Evolutionary conservation across 805 yeast species (phyloP), one percentile per base, ranked within the genome.

Genomic region (Ogataea siamensis): DNA sequence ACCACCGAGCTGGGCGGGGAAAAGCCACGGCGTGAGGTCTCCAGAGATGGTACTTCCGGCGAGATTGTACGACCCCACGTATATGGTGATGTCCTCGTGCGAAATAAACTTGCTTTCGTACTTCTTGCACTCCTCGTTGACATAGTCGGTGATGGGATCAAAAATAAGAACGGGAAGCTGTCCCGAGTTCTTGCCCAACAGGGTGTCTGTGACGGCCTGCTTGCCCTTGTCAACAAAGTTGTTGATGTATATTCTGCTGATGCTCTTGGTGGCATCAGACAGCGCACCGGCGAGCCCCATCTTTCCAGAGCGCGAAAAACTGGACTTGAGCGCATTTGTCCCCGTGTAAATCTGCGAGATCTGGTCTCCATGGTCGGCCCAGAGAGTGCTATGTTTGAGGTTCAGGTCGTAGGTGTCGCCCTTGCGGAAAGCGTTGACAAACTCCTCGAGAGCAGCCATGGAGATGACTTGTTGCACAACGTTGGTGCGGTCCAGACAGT

Each of bases 341-440:
- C 99, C 98, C 0, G 99, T 91, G 62, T 93, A 93, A 12, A 93
- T 91, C 58, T 87, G 94, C 2, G 96, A 87, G 4, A 93, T 80
- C 49, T 87, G 95, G 61, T 93, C 99, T 40, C 99, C 99, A 60
- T 93, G 93, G 60, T 93, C 96, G 1, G 99, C 99, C 99, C 99
- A 93, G 13, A 93, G 65, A 5, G 85, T 75, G 49, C 89, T 86
- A 49, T 89, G 96, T 39, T 80, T 81, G n/a, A 69, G 63, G 57
- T 80, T 72, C 17, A 86, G 64, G 13, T 80, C 91, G 16, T 74
- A 42, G 14, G 29, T 24, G 28, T 47, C 51, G 4, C 60, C 49
- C 7, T 54, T 46, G 26, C 63, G 51, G 33, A 68, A 47, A 21
- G 63, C 61, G 34, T 66, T 67, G 20, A 76, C 45, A 46, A 78